Base-by-base conservation (phyloP, 176 grass and related monocot genomes). In the Zoysia japonica region DNA sequence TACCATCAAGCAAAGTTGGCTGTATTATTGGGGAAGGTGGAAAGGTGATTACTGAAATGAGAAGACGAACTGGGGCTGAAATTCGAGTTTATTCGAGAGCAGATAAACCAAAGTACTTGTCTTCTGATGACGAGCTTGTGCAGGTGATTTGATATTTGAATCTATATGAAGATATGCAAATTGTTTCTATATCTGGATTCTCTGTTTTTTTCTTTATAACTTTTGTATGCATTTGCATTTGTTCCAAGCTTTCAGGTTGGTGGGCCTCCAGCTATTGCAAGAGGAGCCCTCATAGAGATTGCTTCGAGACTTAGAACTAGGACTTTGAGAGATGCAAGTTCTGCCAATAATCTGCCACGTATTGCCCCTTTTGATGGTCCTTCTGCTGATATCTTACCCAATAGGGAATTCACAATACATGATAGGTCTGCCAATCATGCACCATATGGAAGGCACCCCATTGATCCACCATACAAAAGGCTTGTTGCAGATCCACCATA, bases 11-110 rank as follows among this genome's bases (percentile, higher is more conserved):
- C 84, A 93, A 90, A 86, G 96, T 99, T 63, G 92, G 96, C 69
- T 99, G 96, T 77, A 95, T 95, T 79, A 63, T 99, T 79, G 96
- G 92, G 84, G 87, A 99, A 90, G 82, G 92, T 72, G 96, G 96
- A 37, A 91, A 90, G 17, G 76, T 99, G 72, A 99, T 99, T 71
- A 95, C 88, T 75, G 96, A 99, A 82, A 99, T 99, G 96, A 90
- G 92, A 81, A 93, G 88, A 70, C 90, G 90, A 65, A 93, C 88
- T 47, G 88, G 88, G 78, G 92, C 96, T 66, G 88, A 94, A 71
- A 99, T 99, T 83, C 88, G 90, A 71, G 90, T 99, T 85, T 99
- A 84, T 56, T 94, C 92, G 0, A 99, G 95, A 73, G 92, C 91
- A 47, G 89, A 93, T 80, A 94, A 92, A 84, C 96, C 90, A 12